phyloP scores from a whole-genome alignment of 805 yeast genomes.

The Candida chilensis region DNA sequence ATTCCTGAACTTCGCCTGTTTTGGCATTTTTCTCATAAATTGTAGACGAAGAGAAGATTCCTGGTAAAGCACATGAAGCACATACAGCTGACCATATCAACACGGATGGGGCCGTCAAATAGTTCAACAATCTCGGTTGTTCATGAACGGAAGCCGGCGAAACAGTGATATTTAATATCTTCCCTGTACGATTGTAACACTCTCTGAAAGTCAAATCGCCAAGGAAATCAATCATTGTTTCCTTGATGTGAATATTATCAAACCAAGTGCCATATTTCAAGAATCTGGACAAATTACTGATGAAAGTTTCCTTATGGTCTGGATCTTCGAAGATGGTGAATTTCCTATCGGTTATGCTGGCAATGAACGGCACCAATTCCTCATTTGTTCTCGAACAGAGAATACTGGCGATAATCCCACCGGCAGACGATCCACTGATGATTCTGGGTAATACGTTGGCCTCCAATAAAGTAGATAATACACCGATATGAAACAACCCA shows the following conservation, averaged over 20 bases:
- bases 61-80: constrained; percentile 92
- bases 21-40: constrained; percentile 74
- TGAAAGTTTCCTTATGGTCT: constrained; percentile 41
- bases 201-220: constrained; percentile 92
- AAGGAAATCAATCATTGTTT: constrained; percentile 67
- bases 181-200: constrained; percentile 89
- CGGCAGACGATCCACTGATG: constrained; percentile 92
- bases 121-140: constrained; percentile 76
- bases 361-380: constrained; percentile 52
- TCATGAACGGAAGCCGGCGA: constrained; percentile 89
- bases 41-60: constrained; percentile 79
- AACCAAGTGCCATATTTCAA: constrained; percentile 86
- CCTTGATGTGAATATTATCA: constrained; percentile 61
- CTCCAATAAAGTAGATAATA: constrained; percentile 69
- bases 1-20: constrained; percentile 67
- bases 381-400: constrained; percentile 73
- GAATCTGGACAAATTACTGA: constrained; percentile 37
- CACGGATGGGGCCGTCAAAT: constrained; percentile 75
- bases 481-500: constrained; percentile 91
- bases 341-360: constrained; percentile 48
- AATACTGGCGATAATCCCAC: constrained; percentile 88
- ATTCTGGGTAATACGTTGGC: constrained; percentile 74
- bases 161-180: constrained; percentile 88
- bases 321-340: constrained; percentile 41
- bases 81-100: constrained; percentile 84